A percentile compares a stretch with the other conserved stretches of the same genome.
These are phyloP conservation scores for Magnusiomyces paraingens DNA, from an alignment of 1,139 yeast genomes.

Conservation along the genomic window DNA sequence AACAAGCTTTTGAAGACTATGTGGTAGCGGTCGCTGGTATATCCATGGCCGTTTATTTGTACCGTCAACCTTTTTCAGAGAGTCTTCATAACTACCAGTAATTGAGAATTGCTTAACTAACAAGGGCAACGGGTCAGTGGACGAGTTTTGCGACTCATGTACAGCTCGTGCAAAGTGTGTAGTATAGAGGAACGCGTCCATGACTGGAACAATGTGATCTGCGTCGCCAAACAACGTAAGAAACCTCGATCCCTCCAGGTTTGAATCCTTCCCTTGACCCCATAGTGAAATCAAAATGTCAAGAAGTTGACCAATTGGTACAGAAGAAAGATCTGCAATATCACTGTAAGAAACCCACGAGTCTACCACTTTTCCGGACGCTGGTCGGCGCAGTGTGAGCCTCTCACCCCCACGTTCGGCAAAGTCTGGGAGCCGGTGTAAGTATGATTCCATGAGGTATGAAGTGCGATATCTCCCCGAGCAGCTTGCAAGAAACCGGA, in stretches of 20 bases:
- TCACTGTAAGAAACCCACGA: conserved; percentile 14
- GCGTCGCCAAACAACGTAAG: conserved; percentile 11
- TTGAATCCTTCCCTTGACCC: not conserved
- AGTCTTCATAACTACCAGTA: too few species aligned
- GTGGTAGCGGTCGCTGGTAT: not conserved
- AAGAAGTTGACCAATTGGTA: conserved; percentile 6
- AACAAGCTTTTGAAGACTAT: not conserved
- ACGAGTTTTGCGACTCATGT: not conserved
- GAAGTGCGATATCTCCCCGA: conserved; percentile 12
- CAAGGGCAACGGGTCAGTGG: too few species aligned
- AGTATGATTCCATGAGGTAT: conserved; percentile 4
- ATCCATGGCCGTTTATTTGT: not conserved
- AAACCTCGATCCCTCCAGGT: not conserved
- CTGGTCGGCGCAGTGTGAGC: conserved; percentile 1
- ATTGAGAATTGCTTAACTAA: too few species aligned
- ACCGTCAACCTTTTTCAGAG: too few species aligned
- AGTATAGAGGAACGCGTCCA: conserved; percentile 8
- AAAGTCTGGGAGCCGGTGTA: not conserved
- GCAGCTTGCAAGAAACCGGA: conserved; percentile 10
- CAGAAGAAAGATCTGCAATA: conserved; percentile 8
- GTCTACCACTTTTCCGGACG: conserved; percentile 5
- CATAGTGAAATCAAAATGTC: not conserved
- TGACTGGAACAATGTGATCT: conserved; percentile 13
- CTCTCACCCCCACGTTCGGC: conserved; percentile 2
- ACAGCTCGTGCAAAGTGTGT: conserved; percentile 3